Evolutionary conservation across 345 rosid species (phyloP).

Genomic region (Ricinus communis): DNA sequence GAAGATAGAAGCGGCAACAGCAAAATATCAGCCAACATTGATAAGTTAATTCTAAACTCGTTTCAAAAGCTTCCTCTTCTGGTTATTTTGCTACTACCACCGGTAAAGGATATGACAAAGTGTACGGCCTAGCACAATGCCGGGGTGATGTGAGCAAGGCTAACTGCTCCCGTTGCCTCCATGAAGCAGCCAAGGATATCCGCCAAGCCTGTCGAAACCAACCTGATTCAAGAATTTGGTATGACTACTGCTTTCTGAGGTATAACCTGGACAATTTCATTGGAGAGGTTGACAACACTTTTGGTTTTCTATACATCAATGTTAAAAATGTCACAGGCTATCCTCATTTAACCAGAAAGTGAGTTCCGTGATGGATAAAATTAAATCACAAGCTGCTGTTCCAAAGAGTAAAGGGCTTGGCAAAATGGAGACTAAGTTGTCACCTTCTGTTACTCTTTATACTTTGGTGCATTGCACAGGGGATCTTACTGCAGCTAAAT

Average conservation of each 20-base stretch:
- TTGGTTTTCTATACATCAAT: conserved; percentile 51
- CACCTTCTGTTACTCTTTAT: conserved; percentile 55
- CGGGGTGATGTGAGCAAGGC: conserved; percentile 60
- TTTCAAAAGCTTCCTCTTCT: conserved; percentile 38
- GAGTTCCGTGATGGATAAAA: conserved; percentile 42
- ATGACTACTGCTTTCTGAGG: conserved; percentile 67
- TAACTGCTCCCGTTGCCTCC: conserved; percentile 57
- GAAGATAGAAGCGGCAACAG: conserved; percentile 21
- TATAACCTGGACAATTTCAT: conserved; percentile 40
- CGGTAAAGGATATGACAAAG: conserved; percentile 39
- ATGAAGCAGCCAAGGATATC: conserved; percentile 59
- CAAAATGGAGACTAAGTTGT: conserved; percentile 49
- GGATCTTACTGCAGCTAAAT: conserved; percentile 48
- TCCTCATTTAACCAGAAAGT: conserved; percentile 50
- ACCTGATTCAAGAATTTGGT: conserved; percentile 64
- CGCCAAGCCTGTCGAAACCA: conserved; percentile 52
- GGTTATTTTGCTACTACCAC: conserved; percentile 43
- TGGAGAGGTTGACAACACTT: conserved; percentile 52
- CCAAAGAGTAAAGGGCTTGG: conserved; percentile 53
- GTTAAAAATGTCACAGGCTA: conserved; percentile 49
- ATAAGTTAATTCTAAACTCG: conserved; percentile 39
- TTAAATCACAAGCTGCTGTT: conserved; percentile 55
- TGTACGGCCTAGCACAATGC: conserved; percentile 82
- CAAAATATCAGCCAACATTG: conserved; percentile 45
- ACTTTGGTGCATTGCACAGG: conserved; percentile 72